Conservation (phyloP, 345 rosid genomes). For the Moringa oleifera region DNA sequence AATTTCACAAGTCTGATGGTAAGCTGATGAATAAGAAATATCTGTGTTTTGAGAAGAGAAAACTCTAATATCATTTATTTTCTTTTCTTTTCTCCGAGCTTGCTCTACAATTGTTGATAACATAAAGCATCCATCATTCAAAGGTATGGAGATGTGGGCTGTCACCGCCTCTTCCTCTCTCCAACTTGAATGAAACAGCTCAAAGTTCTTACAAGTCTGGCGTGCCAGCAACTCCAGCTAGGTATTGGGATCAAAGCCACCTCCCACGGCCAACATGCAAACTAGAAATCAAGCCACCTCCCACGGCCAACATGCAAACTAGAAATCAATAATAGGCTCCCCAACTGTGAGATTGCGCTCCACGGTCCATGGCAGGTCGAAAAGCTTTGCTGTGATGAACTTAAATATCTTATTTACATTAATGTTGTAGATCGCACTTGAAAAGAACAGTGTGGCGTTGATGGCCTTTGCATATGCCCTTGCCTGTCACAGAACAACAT, state of each 20-base stretch:
- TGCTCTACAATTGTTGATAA: slow-evolving; percentile 9
- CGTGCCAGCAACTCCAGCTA: slow-evolving; percentile 9
- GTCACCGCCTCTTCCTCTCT: slow-evolving; percentile 10
- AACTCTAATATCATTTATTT: not conserved
- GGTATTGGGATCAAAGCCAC: slow-evolving; percentile 2
- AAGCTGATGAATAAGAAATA: not conserved
- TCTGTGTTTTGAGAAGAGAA: not conserved
- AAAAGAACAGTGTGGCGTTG: slow-evolving; percentile 87
- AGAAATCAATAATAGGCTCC: slow-evolving; percentile 88
- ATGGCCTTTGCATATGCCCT: slow-evolving; percentile 77
- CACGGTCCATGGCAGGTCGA: slow-evolving; percentile 80
- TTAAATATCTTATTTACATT: slow-evolving; percentile 93
- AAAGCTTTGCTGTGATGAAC: slow-evolving; percentile 89
- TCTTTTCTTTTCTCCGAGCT: not conserved
- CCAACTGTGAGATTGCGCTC: slow-evolving; percentile 84
- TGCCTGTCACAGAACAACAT: slow-evolving; percentile 44
- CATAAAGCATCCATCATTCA: slow-evolving; percentile 4
- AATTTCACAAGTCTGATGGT: not conserved
- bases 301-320: slow-evolving; percentile 2
- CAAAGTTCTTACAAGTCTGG: not conserved
- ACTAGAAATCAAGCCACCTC: slow-evolving; percentile 77
- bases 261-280: not conserved
- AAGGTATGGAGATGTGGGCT: slow-evolving; percentile 15
- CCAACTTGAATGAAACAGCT: not conserved
- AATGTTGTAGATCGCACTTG: slow-evolving; percentile 86